Conservation (phyloP, 2,329 filamentous ascomycete species). For the Aspergillus persii region DNA sequence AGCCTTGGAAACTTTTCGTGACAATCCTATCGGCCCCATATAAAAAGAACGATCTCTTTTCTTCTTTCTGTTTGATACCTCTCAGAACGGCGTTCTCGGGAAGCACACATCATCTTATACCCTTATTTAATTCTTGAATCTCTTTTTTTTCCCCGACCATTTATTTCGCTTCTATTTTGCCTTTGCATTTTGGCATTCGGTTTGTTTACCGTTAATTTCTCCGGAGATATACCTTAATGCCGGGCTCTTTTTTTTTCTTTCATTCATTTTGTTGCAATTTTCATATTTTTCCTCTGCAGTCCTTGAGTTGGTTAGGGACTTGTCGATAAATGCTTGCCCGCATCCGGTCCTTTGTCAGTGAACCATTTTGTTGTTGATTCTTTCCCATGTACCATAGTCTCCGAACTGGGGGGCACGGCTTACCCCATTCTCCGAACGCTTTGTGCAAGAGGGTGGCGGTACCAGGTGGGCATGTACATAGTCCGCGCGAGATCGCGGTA, state of each 20-base stretch:
- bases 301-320: background rate
- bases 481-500: conserved; percentile 23
- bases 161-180: conserved; percentile 19
- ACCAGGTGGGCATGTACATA: conserved; percentile 24
- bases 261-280: conserved; percentile 8
- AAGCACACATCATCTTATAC: conserved; percentile 33
- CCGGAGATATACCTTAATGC: conserved; percentile 5
- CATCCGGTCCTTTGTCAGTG: conserved; percentile 4
- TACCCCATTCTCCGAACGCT: background rate
- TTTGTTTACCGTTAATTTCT: conserved; percentile 16
- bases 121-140: conserved; percentile 31
- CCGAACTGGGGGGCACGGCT: conserved; percentile 2
- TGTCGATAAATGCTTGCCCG: conserved; percentile 4
- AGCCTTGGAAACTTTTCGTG: conserved; percentile 10
- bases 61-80: conserved; percentile 19
- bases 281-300: conserved; percentile 8
- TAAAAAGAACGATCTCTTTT: conserved; percentile 5
- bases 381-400: conserved; percentile 15
- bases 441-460: conserved; percentile 15
- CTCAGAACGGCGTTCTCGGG: conserved; percentile 25
- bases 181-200: conserved; percentile 9
- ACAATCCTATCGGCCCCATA: conserved; percentile 2
- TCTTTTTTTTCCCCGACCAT: conserved; percentile 4
- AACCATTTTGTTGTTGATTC: conserved; percentile 8
- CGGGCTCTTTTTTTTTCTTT: conserved; percentile 11